Base-by-base conservation (phyloP, 495 filamentous ascomycete genomes). In the Annulohypoxylon moriforme region DNA sequence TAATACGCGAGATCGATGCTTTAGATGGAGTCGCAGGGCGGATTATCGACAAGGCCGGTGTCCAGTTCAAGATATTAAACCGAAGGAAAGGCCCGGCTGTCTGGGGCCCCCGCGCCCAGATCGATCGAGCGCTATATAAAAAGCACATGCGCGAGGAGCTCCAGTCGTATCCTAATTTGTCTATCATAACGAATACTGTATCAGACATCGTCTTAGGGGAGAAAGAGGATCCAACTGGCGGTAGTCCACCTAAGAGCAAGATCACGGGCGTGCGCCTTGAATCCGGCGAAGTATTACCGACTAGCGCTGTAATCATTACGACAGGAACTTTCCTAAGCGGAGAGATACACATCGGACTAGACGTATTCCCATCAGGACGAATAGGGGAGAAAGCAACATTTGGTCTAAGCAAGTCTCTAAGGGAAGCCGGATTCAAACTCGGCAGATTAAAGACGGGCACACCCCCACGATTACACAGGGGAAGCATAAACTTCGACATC, bases 81-180 rank as follows among this genome's bases (percentile, higher is more conserved):
- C 80, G 89, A 25, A 93, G 87, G 44, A 98, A 98, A 74, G 96
- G 96, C 0, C 93, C 95, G 3, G 96, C 96, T 6, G 96, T 99
- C 61, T 99, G 96, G 96, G 96, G 94, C 14, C 96, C 94, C 1
- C 87, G 96, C 62, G 96, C 96, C 60, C 96, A 99, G 83, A 99
- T 99, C 78, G 96, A 99, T 80, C 88, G 96, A 62, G 88, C 88
- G 58, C 82, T 99, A 27, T 99, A 98, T 79, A 91, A 93, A 81
- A 91, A 88, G 74, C 87, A 96, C 77, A 99, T 99, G 96, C 89
- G 89, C 61, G 91, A 93, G 75, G 96, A 98, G 81, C 86, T 99
- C 66, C 77, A 86, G 56, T 77, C 84, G 2, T 98, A 96, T 65
- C 84, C 89, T 40, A 92, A 93, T 62, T 77, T 99, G 60, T 90